phyloP scores from a whole-genome alignment of 352 stramenopile genomes.

The Peronospora farinosa region DNA sequence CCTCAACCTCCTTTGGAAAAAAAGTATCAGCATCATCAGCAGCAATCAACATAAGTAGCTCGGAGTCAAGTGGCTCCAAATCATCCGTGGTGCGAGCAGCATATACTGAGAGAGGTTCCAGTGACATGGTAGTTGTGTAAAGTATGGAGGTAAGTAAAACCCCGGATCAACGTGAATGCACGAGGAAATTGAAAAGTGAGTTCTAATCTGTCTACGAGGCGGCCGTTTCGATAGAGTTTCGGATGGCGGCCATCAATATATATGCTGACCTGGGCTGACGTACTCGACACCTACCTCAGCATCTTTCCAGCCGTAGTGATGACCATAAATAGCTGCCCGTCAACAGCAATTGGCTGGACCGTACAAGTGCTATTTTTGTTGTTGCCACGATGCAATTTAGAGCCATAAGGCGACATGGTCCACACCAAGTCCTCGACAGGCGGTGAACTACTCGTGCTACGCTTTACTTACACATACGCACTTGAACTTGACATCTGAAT shows the following conservation, averaged over 20 bases:
- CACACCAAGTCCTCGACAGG: slow-evolving; percentile 12
- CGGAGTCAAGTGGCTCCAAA: slow-evolving; percentile 30
- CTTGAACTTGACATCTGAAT: slow-evolving; percentile 14
- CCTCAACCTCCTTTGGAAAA: slow-evolving; percentile 8
- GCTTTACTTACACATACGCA: slow-evolving; percentile 11
- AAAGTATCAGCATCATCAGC: slow-evolving; percentile 14
- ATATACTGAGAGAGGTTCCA: slow-evolving; percentile 32
- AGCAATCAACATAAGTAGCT: slow-evolving; percentile 33
- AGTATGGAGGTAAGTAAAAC: background rate
- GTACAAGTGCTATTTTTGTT: slow-evolving; percentile 21
- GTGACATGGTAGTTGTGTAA: slow-evolving; percentile 23
- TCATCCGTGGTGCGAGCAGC: slow-evolving; percentile 19
- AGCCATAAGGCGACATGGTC: slow-evolving; percentile 13
- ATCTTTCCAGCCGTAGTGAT: slow-evolving; percentile 21
- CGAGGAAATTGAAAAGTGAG: slow-evolving; percentile 31
- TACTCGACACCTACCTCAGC: slow-evolving; percentile 24
- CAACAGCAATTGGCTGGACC: slow-evolving; percentile 2
- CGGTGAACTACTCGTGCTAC: slow-evolving; percentile 3
- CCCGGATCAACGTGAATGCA: slow-evolving; percentile 25
- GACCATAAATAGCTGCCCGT: slow-evolving; percentile 8
- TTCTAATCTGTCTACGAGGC: background rate
- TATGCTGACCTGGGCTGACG: slow-evolving; percentile 16
- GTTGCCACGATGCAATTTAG: slow-evolving; percentile 4
- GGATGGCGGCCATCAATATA: slow-evolving; percentile 8
- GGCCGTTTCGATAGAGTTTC: background rate